phyloP scores from a whole-genome alignment of 164 flowering plant genomes.

The Annona cherimola region DNA sequence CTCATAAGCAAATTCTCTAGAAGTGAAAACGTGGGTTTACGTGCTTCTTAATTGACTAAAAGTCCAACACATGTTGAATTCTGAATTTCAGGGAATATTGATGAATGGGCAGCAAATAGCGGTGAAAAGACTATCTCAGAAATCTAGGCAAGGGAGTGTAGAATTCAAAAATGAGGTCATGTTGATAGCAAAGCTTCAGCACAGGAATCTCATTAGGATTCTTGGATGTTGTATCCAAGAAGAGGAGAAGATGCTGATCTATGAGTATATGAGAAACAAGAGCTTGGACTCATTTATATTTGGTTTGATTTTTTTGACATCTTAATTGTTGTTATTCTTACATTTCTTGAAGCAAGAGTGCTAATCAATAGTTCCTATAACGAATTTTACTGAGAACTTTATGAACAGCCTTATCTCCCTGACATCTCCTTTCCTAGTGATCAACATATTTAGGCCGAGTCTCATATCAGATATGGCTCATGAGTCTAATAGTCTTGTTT shows the following conservation, averaged over 20 bases:
- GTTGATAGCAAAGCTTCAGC: constrained; percentile 38
- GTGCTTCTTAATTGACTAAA: not conserved
- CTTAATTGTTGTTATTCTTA: no score
- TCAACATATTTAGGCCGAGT: not conserved
- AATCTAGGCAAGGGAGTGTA: constrained; percentile 29
- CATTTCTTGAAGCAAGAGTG: no score
- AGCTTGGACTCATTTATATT: constrained; percentile 29
- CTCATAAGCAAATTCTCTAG: no score
- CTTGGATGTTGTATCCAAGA: constrained; percentile 32
- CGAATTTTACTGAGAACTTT: not conserved
- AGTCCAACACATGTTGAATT: not conserved
- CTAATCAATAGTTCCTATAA: not conserved
- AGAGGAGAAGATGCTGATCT: constrained; percentile 33
- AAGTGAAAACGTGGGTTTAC: not conserved
- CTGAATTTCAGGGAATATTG: constrained; percentile 24
- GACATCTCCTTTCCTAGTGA: not conserved
- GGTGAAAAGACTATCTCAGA: constrained; percentile 36
- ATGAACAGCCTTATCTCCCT: not conserved
- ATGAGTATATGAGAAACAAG: constrained; percentile 33
- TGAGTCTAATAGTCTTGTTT: not conserved
- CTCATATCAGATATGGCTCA: not conserved
- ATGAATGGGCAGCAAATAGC: constrained; percentile 30
- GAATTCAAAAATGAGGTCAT: constrained; percentile 34
- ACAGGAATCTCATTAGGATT: constrained; percentile 36
- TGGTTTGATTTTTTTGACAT: constrained; percentile 11